Evolutionary conservation across 1,284 basidiomycete species (phyloP).

Genomic region (Earliella scabrosa): DNA sequence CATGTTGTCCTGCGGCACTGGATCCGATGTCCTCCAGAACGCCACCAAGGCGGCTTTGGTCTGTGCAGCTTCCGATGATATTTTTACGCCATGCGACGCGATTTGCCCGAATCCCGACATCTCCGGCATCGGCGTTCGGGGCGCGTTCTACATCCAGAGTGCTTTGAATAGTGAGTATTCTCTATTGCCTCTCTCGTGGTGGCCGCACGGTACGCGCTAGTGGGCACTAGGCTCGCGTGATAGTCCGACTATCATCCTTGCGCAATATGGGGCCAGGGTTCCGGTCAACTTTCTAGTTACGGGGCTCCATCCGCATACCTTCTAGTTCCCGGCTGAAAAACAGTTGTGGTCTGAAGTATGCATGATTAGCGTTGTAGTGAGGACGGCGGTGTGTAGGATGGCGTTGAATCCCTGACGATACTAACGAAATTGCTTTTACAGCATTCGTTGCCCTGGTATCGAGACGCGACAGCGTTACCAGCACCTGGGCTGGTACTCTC

Average conservation of each 20-base stretch:
- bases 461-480: slow-evolving; percentile 32
- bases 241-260: too few species aligned
- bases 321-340: too few species aligned
- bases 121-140: slow-evolving; percentile 33
- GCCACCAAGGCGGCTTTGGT: slow-evolving; percentile 6
- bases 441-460: slow-evolving; percentile 34
- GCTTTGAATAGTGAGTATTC: slow-evolving; percentile 32
- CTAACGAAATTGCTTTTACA: slow-evolving; percentile 15
- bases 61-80: slow-evolving; percentile 3
- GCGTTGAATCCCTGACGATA: too few species aligned
- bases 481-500: slow-evolving; percentile 36
- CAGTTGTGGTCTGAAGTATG: too few species aligned
- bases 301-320: too few species aligned
- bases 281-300: too few species aligned
- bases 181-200: not conserved
- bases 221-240: too few species aligned
- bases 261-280: too few species aligned
- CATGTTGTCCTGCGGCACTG: slow-evolving; percentile 10
- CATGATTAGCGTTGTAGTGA: too few species aligned
- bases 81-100: slow-evolving; percentile 18
- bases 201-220: too few species aligned
- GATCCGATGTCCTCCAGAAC: slow-evolving; percentile 6
- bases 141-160: slow-evolving; percentile 37
- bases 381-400: too few species aligned
- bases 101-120: slow-evolving; percentile 34